Percentiles rank a stretch among this genome's conserved stretches.
phyloP scores from a whole-genome alignment of 1,139 yeast genomes.

The Chernovozyma sophiae-reginae region DNA sequence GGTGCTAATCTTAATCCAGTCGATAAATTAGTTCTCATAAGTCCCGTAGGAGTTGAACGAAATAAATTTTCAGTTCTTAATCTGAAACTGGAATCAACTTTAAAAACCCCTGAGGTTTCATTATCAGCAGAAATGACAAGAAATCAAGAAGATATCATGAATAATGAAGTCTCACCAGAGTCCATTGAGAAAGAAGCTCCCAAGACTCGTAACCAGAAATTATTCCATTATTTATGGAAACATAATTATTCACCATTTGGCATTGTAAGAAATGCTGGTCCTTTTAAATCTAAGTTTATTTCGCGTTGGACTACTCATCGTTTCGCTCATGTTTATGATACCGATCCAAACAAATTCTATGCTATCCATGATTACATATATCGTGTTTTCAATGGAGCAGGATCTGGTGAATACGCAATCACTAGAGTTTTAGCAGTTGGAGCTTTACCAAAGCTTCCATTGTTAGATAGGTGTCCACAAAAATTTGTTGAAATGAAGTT shows the following conservation, averaged over 20 bases:
- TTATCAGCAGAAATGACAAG: constrained; percentile 22
- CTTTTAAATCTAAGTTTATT: constrained; percentile 33
- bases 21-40: constrained; percentile 37
- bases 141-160: constrained; percentile 24
- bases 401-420: constrained; percentile 46
- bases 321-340: constrained; percentile 30
- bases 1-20: constrained; percentile 21
- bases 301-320: constrained; percentile 42
- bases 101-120: constrained; percentile 12
- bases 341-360: constrained; percentile 29
- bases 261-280: constrained; percentile 33
- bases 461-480: constrained; percentile 41
- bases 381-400: constrained; percentile 36
- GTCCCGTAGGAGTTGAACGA: constrained; percentile 47
- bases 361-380: constrained; percentile 40
- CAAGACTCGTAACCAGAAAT: constrained; percentile 18
- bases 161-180: constrained; percentile 1
- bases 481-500: constrained; percentile 32
- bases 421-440: constrained; percentile 39
- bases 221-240: constrained; percentile 33
- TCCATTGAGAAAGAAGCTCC: constrained; percentile 6
- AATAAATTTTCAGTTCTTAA: constrained; percentile 28
- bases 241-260: constrained; percentile 37
- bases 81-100: constrained; percentile 6
- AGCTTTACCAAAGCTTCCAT: constrained; percentile 40